Percentiles rank a stretch among this genome's conserved stretches.
phyloP scores from a whole-genome alignment of 257 asterid genomes.

The Hygrophila difformis region DNA sequence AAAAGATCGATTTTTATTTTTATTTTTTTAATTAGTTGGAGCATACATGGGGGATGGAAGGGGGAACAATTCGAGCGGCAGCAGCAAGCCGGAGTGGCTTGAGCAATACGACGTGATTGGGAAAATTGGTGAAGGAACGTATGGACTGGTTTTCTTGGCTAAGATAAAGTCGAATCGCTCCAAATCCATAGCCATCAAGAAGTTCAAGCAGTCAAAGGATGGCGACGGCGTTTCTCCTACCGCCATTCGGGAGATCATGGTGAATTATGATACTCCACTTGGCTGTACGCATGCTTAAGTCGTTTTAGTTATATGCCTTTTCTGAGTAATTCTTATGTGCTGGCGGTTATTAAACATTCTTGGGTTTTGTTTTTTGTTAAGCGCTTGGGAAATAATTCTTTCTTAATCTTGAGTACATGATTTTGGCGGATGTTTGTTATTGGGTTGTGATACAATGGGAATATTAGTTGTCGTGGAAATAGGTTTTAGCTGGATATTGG shows the following conservation, averaged over 20 bases:
- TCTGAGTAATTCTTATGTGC: neutral
- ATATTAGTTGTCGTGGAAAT: neutral
- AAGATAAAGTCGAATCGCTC: conserved; percentile 70
- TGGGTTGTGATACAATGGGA: conserved; percentile 3
- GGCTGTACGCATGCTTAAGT: neutral
- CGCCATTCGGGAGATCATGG: conserved; percentile 99
- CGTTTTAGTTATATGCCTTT: too few species aligned
- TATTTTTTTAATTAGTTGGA: neutral
- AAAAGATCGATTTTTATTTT: neutral
- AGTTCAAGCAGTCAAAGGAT: conserved; percentile 96
- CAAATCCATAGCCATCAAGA: conserved; percentile 88
- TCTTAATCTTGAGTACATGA: too few species aligned
- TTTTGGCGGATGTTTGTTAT: too few species aligned
- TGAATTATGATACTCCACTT: conserved; percentile 10
- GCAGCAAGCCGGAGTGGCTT: conserved; percentile 85
- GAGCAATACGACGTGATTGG: conserved; percentile 92
- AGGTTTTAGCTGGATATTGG: neutral
- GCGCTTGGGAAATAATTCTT: neutral
- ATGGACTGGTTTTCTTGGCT: conserved; percentile 90
- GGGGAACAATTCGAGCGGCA: conserved; percentile 26
- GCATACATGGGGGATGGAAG: conserved; percentile 50
- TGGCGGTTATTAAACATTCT: neutral
- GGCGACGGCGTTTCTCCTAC: conserved; percentile 99
- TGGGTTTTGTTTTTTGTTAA: conserved; percentile 3
- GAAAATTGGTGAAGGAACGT: conserved; percentile 94